These are phyloP conservation scores for Cutaneotrichosporon mucoides DNA, from an alignment of 1,284 basidiomycete genomes.

Conservation along the genomic window DNA sequence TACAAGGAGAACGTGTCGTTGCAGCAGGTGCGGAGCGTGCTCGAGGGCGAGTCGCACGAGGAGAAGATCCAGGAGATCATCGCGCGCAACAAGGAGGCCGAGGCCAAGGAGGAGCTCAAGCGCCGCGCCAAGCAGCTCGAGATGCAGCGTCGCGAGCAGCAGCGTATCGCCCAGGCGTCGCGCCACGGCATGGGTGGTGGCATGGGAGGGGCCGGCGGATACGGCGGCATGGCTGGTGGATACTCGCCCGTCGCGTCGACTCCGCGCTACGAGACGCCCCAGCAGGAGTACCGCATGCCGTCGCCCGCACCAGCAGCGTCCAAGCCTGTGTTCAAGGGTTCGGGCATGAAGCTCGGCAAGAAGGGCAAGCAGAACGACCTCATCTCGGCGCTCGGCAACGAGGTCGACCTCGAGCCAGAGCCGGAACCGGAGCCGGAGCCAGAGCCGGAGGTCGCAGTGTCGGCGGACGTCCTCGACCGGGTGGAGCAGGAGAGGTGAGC, in stretches of 20 bases:
- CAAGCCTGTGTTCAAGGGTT: conserved; percentile 85
- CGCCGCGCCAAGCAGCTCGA: conserved; percentile 96
- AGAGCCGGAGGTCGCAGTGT: conserved; percentile 51
- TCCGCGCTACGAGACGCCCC: conserved; percentile 61
- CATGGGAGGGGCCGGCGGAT: conserved; percentile 48
- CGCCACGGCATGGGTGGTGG: conserved; percentile 55
- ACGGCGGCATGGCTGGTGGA: conserved; percentile 38
- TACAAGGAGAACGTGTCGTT: conserved; percentile 92
- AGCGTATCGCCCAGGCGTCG: conserved; percentile 59
- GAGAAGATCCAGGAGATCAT: conserved; percentile 99
- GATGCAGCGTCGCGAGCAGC: conserved; percentile 92
- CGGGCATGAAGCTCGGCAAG: conserved; percentile 94
- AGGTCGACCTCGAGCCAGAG: conserved; percentile 58
- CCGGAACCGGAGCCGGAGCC: conserved; percentile 51
- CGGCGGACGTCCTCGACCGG: conserved; percentile 63
- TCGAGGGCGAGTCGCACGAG: conserved; percentile 99
- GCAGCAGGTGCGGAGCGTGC: conserved; percentile 81
- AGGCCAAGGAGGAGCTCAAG: conserved; percentile 99
- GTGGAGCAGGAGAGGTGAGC: conserved; percentile 72
- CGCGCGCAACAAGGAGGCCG: conserved; percentile 96
- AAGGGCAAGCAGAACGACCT: conserved; percentile 87
- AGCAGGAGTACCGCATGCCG: conserved; percentile 36
- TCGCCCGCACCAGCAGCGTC: conserved; percentile 52
- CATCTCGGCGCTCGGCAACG: conserved; percentile 79
- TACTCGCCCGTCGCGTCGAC: conserved; percentile 56